A percentile compares a stretch with the other conserved stretches of the same genome.
These are phyloP conservation scores for Saccharomycopsis fodiens DNA, from an alignment of 805 yeast species.

Conservation along the genomic window DNA sequence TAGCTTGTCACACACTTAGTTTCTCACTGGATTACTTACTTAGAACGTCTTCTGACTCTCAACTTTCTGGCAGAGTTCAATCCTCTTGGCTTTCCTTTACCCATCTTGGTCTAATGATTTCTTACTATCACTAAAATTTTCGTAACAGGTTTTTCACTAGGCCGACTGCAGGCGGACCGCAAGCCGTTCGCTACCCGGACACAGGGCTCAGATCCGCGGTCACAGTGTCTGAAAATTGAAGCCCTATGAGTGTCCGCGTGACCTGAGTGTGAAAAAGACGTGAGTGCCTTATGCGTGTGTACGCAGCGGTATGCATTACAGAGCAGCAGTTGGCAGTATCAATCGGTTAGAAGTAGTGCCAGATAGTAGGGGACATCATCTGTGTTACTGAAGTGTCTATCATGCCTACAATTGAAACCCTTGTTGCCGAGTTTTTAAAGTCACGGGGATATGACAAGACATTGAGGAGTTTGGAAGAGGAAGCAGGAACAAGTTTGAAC, in stretches of 20 bases:
- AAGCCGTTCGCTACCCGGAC: background rate
- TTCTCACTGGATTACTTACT: no score
- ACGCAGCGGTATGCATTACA: no score
- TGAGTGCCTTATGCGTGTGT: background rate
- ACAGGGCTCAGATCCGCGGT: background rate
- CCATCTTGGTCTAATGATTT: slow-evolving; percentile 54
- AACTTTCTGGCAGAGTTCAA: slow-evolving; percentile 99
- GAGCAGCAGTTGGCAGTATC: no score
- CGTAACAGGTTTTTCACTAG: background rate
- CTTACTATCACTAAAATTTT: background rate
- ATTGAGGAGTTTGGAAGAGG: slow-evolving; percentile 37
- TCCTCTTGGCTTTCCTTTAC: slow-evolving; percentile 99
- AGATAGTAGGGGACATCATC: no score
- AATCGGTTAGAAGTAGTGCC: no score
- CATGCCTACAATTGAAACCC: slow-evolving; percentile 22
- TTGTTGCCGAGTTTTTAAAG: slow-evolving; percentile 55
- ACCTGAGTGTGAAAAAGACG: background rate
- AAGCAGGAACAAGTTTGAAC: slow-evolving; percentile 21
- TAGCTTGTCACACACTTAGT: no score
- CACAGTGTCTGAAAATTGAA: no score
- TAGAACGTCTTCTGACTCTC: slow-evolving; percentile 99
- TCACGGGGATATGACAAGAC: slow-evolving; percentile 42
- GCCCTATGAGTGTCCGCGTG: no score
- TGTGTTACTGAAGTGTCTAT: no score
- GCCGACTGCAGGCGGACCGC: background rate